Evolutionary conservation across 768 basidiomycete species (phyloP), one percentile per base, ranked within the genome.

Genomic region (Neoboletus magnificus): DNA sequence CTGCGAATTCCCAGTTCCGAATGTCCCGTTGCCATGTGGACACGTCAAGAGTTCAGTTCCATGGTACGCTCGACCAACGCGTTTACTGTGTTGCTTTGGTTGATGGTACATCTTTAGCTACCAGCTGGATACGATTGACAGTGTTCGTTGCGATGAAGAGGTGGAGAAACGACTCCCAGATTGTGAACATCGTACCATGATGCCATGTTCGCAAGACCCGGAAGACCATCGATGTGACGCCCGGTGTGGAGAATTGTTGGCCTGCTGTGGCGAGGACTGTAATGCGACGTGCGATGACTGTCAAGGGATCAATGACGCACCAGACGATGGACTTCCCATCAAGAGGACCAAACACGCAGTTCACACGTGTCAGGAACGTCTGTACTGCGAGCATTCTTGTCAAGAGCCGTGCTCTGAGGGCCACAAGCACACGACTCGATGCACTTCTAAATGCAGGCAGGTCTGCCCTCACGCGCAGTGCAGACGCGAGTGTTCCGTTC

Each of bases 331-430:
- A 8, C 25, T 0, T 0, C 15, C 30, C 16, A 67, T 73, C 35
- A 39, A 16, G 44, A 71, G 79, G 56, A 66, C 29, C 11, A 55
- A 58, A 5, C 85, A 86, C 58, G 29, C 56, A 0, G 9, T 39
- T 0, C 85, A 87, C 62, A 67, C 72, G 0, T 89, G 87, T 66
- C 71, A 79, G 52, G 76, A 78, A 45, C 46, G 45, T 4, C 73
- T 85, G 0, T 80, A 79, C 62, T 88, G 87, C 62, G 78, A 76
- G 13, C 84, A 87, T 67, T 54, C 59, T 2, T 89, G 87, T 57
- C 68, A 66, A 9, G 69, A 71, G 2, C 54, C 63, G 2, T 89
- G 87, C 52, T 80, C 82, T 0, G 64, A 66, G 37, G 68, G 74
- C 2, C 84, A 87, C 52, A 57, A 75, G 40, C 83, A 83, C 58